These are phyloP conservation scores for Vaccinium macrocarpon DNA, from an alignment of 148 eudicot species.

Conservation along the genomic window DNA sequence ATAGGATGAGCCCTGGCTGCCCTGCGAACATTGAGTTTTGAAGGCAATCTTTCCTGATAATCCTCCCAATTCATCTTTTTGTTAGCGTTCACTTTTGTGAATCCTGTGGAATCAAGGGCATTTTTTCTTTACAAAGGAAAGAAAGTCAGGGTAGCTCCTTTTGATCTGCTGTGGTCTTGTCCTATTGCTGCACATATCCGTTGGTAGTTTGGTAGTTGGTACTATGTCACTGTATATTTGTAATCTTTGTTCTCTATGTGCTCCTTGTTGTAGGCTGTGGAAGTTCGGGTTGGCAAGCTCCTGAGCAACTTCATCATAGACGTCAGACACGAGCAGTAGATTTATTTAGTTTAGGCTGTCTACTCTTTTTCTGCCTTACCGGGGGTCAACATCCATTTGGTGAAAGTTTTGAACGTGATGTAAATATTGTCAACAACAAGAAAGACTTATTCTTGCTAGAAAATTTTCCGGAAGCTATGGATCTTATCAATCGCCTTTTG, in stretches of 20 bases:
- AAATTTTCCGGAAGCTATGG: slow-evolving; percentile 77
- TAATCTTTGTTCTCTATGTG: not conserved
- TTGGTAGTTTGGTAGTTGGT: slow-evolving; percentile 20
- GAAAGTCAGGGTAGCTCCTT: not conserved
- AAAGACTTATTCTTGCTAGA: slow-evolving; percentile 66
- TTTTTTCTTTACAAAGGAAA: not conserved
- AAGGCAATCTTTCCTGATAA: not conserved
- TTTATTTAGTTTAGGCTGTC: slow-evolving; percentile 78
- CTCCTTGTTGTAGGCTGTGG: slow-evolving; percentile 58
- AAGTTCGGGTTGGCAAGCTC: slow-evolving; percentile 91
- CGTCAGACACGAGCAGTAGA: slow-evolving; percentile 87
- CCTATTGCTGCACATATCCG: not conserved
- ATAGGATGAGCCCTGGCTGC: not conserved
- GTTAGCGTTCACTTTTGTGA: not conserved
- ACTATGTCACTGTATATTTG: slow-evolving; percentile 10
- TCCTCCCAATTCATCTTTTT: not conserved
- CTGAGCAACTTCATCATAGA: slow-evolving; percentile 77
- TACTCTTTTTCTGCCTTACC: slow-evolving; percentile 75
- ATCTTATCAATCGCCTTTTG: slow-evolving; percentile 70
- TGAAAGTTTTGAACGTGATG: slow-evolving; percentile 65
- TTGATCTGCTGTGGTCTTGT: not conserved
- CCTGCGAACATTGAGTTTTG: not conserved
- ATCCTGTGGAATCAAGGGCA: not conserved
- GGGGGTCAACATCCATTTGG: slow-evolving; percentile 95
- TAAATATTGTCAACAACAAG: slow-evolving; percentile 54